Conservation (phyloP, 2,329 filamentous ascomycete genomes). For the Paracoccidioides brasiliensis region DNA sequence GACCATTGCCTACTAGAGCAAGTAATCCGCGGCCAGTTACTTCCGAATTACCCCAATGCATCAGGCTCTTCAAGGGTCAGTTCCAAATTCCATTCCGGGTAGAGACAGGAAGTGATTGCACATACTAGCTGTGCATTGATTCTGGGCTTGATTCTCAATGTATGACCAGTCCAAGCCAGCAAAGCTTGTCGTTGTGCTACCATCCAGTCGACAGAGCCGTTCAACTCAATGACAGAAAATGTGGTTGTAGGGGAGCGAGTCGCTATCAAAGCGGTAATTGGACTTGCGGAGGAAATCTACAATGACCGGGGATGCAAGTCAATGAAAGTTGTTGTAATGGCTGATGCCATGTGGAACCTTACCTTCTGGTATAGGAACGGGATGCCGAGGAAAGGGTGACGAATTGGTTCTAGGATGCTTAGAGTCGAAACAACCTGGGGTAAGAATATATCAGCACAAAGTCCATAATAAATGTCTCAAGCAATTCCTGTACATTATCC, state of each 20-base stretch:
- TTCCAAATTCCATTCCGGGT: not conserved
- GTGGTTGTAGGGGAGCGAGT: constrained; percentile 78
- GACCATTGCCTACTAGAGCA: constrained; percentile 72
- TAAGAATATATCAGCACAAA: constrained; percentile 1
- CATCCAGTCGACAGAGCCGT: constrained; percentile 94
- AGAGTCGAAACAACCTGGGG: constrained; percentile 72
- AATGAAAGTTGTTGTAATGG: not conserved
- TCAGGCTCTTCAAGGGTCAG: constrained; percentile 46
- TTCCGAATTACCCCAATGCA: constrained; percentile 84
- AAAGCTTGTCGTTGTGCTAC: constrained; percentile 74
- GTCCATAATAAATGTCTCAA: no score
- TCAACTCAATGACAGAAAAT: constrained; percentile 75
- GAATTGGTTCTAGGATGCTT: constrained; percentile 71
- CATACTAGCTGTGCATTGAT: constrained; percentile 57
- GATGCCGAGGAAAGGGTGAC: constrained; percentile 66
- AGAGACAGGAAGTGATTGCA: not conserved
- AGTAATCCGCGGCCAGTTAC: constrained; percentile 79
- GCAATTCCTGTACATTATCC: constrained; percentile 55
- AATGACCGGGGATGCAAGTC: constrained; percentile 8
- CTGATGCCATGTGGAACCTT: constrained; percentile 1
- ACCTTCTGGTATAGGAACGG: constrained; percentile 84
- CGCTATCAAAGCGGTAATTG: constrained; percentile 76
- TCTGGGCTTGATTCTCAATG: constrained; percentile 60
- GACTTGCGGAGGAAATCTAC: constrained; percentile 70
- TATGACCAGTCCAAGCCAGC: constrained; percentile 93